Conservation (phyloP, 805 yeast species). For the Lachancea nothofagi region DNA sequence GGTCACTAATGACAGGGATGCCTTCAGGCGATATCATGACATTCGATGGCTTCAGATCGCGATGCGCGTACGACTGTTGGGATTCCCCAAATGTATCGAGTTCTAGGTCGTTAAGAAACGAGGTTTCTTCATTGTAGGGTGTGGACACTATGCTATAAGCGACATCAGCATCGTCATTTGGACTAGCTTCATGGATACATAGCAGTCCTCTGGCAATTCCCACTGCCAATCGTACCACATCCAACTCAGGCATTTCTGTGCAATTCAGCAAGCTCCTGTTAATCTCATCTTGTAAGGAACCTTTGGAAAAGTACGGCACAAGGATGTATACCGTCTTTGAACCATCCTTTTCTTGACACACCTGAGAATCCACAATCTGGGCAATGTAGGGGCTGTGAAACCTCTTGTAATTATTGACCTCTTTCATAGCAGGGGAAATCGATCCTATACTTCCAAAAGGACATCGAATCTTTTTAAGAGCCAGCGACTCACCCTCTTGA, state of each 20-base stretch:
- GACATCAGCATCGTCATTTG: conserved; percentile 15
- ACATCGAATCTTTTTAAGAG: conserved; percentile 81
- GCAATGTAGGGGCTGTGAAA: conserved; percentile 66
- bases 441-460: conserved; percentile 73
- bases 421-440: conserved; percentile 68
- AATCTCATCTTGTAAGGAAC: conserved; percentile 78
- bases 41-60: conserved; percentile 87
- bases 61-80: conserved; percentile 54
- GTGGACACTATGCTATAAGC: conserved; percentile 14
- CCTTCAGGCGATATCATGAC: conserved; percentile 74
- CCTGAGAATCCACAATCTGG: conserved; percentile 61
- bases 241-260: conserved; percentile 50
- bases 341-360: conserved; percentile 72
- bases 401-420: conserved; percentile 66
- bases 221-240: conserved; percentile 54
- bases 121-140: conserved; percentile 27
- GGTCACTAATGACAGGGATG: conserved; percentile 72
- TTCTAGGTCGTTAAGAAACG: conserved; percentile 18
- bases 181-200: conserved; percentile 52
- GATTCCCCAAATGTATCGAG: conserved; percentile 13
- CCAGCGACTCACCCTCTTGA: conserved; percentile 47
- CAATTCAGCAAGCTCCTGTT: conserved; percentile 56
- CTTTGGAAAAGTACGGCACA: conserved; percentile 68
- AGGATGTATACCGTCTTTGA: conserved; percentile 71
- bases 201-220: conserved; percentile 73